These are phyloP conservation scores for Aspergillus cavernicola DNA, from an alignment of 495 filamentous ascomycete genomes.

Conservation along the genomic window DNA sequence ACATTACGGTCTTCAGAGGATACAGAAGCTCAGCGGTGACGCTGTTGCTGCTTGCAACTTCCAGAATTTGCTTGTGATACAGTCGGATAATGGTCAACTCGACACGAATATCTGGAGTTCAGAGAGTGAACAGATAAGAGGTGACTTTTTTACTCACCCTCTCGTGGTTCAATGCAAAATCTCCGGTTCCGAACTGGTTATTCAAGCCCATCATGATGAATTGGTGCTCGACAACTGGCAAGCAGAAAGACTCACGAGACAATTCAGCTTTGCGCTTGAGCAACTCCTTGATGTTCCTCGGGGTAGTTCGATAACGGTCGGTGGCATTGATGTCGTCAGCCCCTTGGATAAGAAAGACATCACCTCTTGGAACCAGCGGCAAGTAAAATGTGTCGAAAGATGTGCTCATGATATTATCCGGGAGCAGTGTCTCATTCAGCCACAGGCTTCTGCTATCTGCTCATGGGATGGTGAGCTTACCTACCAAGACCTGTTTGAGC, in stretches of 20 bases:
- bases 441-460: conserved; percentile 35
- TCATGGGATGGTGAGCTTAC: conserved; percentile 45
- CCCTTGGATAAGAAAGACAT: conserved; percentile 33
- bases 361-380: conserved; percentile 30
- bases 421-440: conserved; percentile 23
- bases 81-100: conserved; percentile 33
- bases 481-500: conserved; percentile 34
- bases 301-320: conserved; percentile 24
- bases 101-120: conserved; percentile 37
- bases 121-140: conserved; percentile 42
- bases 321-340: conserved; percentile 32
- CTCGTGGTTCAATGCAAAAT: conserved; percentile 46
- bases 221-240: conserved; percentile 36
- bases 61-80: conserved; percentile 57
- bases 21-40: conserved; percentile 36
- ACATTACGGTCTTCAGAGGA: conserved; percentile 42
- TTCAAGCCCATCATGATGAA: conserved; percentile 39
- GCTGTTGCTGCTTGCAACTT: conserved; percentile 55
- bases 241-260: conserved; percentile 28
- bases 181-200: conserved; percentile 22
- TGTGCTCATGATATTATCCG: conserved; percentile 48
- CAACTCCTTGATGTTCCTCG: conserved; percentile 30
- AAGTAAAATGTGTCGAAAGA: conserved; percentile 27
- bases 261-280: conserved; percentile 33
- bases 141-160: conserved; percentile 49